Evolutionary conservation across 192 early-diverging fungal species (phyloP), one percentile per base, ranked within the genome.

Genomic region (Irineochytrium annulatum): DNA sequence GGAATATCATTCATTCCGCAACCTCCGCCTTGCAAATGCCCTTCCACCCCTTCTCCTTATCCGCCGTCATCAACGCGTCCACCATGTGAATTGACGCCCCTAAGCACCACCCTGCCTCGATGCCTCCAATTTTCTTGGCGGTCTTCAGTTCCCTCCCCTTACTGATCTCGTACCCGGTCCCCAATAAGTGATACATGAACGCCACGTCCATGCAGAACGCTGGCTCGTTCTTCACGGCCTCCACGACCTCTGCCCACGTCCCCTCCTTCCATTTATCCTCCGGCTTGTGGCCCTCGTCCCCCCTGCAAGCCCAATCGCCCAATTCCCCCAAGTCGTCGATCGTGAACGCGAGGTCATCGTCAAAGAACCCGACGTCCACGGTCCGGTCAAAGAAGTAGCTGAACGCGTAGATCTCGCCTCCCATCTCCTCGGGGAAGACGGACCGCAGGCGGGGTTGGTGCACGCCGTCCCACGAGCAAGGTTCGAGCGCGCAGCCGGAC

Each of bases 91-190:
- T 87, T 22, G 93, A 84, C 22, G 93, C 93, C 28, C 95, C 95
- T 37, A 98, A 75, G 69, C 90, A 92, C 96, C 96, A 98, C 13
- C 96, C 96, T 17, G 91, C 94, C 67, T 98, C 94, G 34, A 91
- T 85, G 26, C 83, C 89, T 31, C 86, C 80, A 53, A 98, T 93
- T 80, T 97, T 95, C 68, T 94, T 90, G 3, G 92, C 86, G 24
- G 89, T 86, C 48, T 87, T 85, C 3, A 98, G 70, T 5, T 76
- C 68, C 17, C 91, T 75, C 16, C 80, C 71, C 20, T 76, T 71
- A 3, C 83, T 77, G 54, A 98, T 81, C 28, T 88, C 88, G 43
- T 96, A 95, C 0, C 96, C 96, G 60, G 82, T 78, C 16, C 77
- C 79, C 34, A 98, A 79, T 53, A 98, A 71, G 4, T 84, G 78